Evolutionary conservation across 176 grass and related monocot species (phyloP).

Genomic region (Eragrostis nindensis): DNA sequence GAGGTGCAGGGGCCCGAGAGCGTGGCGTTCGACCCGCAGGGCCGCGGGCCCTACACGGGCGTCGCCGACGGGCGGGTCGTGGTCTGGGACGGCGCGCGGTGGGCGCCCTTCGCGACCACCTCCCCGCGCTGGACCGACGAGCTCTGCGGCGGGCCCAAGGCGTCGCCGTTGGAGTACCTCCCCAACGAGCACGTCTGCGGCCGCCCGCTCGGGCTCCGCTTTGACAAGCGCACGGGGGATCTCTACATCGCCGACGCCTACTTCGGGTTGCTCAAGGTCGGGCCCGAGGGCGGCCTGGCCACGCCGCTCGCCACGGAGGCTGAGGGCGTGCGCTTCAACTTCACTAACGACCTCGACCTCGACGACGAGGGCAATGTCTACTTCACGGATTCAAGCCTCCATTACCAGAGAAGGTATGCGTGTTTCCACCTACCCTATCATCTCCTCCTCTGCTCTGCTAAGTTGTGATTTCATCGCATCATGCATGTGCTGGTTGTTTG

Average conservation of each 20-base stretch:
- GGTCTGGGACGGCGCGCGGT: conserved; percentile 73
- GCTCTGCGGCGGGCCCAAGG: conserved; percentile 67
- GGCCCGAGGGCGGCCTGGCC: conserved; percentile 83
- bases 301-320: conserved; percentile 77
- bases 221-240: conserved; percentile 67
- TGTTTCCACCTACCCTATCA: not conserved
- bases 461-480: no score
- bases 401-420: conserved; percentile 86
- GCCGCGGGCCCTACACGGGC: conserved; percentile 87
- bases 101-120: conserved; percentile 72
- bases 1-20: conserved; percentile 96
- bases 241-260: conserved; percentile 97
- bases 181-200: conserved; percentile 91
- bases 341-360: conserved; percentile 94
- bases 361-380: conserved; percentile 82
- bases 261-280: conserved; percentile 82
- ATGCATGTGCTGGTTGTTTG: not conserved
- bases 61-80: conserved; percentile 88
- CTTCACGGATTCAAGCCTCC: conserved; percentile 88
- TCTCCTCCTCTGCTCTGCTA: not conserved
- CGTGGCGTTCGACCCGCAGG: conserved; percentile 82
- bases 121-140: conserved; percentile 75
- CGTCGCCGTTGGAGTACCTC: conserved; percentile 72
- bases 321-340: conserved; percentile 82
- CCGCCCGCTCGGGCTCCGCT: conserved; percentile 79